Evolutionary conservation across 2,329 filamentous ascomycete species (phyloP).

Genomic region (Calonectria naviculata): DNA sequence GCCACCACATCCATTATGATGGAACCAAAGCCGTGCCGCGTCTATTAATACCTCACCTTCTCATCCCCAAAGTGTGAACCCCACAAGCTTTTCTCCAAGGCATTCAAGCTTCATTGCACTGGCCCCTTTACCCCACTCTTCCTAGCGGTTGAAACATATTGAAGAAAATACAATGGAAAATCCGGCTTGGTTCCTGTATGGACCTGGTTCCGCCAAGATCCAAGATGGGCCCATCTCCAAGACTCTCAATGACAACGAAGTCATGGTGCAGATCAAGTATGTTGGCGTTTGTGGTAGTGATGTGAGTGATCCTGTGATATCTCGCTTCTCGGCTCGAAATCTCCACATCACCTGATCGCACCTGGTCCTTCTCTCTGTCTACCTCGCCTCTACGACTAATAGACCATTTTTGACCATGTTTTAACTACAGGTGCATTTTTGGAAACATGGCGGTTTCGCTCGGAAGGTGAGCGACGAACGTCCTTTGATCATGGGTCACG

Average conservation of each 20-base stretch:
- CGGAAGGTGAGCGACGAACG: slow-evolving; percentile 81
- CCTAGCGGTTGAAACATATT: not conserved
- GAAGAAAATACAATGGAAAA: slow-evolving; percentile 14
- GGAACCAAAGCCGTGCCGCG: not conserved
- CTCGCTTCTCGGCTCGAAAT: not conserved
- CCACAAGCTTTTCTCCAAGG: not conserved
- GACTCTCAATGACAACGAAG: slow-evolving; percentile 38
- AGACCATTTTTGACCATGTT: not conserved
- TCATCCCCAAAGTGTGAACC: not conserved
- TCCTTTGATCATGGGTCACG: slow-evolving; percentile 80
- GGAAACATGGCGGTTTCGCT: slow-evolving; percentile 82
- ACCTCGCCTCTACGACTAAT: not conserved
- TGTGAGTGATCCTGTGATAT: slow-evolving; percentile 18
- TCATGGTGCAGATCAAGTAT: slow-evolving; percentile 37
- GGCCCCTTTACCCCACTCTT: not conserved
- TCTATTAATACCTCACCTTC: not conserved
- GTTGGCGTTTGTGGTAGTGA: slow-evolving; percentile 43
- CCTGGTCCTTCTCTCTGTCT: not conserved
- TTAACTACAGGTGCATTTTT: slow-evolving; percentile 79
- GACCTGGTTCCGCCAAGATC: slow-evolving; percentile 31
- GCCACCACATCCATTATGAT: not conserved
- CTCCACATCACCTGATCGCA: too few relatives aligned
- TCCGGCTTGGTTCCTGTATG: slow-evolving; percentile 36
- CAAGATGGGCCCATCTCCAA: slow-evolving; percentile 32
- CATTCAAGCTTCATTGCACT: not conserved